These are phyloP conservation scores for Nakaseomyces nivariensis DNA, from an alignment of 1,139 yeast genomes.

Conservation along the genomic window DNA sequence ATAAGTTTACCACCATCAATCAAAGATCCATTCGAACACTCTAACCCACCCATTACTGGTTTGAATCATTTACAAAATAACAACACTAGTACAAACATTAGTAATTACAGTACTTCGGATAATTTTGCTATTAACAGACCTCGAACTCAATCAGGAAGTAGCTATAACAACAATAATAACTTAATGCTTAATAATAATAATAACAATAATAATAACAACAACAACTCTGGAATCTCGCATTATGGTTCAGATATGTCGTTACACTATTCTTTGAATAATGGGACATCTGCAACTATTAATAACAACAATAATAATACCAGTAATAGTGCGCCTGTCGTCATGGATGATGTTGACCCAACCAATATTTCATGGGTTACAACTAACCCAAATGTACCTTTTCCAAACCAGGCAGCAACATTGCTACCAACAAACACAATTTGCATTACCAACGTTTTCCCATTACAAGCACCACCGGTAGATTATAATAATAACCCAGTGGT, in stretches of 20 bases:
- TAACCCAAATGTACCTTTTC: conserved; percentile 58
- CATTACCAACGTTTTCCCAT: conserved; percentile 61
- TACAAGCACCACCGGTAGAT: conserved; percentile 34
- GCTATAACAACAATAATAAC: background rate
- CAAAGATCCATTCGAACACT: background rate
- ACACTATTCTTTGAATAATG: background rate
- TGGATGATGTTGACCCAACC: conserved; percentile 46
- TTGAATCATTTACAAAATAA: background rate
- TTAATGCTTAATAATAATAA: background rate
- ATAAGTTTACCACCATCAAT: background rate
- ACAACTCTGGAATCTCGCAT: background rate
- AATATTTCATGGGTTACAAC: conserved; percentile 46
- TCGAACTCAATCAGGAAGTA: background rate
- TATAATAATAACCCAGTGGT: conserved; percentile 25
- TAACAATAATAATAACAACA: background rate
- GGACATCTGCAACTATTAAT: background rate
- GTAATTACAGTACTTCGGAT: background rate
- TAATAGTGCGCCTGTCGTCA: conserved; percentile 26
- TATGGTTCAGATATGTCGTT: conserved; percentile 1
- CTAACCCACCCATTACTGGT: background rate
- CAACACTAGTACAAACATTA: background rate
- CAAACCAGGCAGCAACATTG: conserved; percentile 20
- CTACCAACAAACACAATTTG: conserved; percentile 53
- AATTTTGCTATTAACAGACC: background rate
- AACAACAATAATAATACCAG: background rate